Percentiles rank a stretch among this genome's conserved stretches.
phyloP scores from a whole-genome alignment of 371 early-diverging fungal genomes.

The Ecytonucleospora hepatopenaei region DNA sequence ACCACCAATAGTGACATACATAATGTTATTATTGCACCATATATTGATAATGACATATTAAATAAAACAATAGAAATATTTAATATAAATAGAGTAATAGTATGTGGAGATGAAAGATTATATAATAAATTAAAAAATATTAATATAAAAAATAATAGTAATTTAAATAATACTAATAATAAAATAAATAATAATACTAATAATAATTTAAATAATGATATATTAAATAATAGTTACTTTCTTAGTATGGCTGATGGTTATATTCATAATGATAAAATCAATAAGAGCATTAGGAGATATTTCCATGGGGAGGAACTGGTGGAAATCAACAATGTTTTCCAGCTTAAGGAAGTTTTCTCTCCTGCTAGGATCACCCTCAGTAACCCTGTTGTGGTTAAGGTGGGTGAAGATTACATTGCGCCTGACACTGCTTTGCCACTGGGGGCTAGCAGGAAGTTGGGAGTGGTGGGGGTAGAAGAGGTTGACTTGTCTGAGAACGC shows the following conservation, averaged over 20 bases:
- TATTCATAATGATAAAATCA: conserved; percentile 34
- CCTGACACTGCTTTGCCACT: conserved; percentile 55
- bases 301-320: conserved; percentile 54
- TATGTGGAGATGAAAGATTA: conserved; percentile 53
- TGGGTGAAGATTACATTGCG: conserved; percentile 54
- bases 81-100: conserved; percentile 36
- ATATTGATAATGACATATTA: conserved; percentile 17
- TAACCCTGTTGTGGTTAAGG: conserved; percentile 29
- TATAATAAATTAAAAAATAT: conserved; percentile 25
- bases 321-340: conserved; percentile 33
- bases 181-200: too few species aligned
- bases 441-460: conserved; percentile 47
- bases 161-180: too few species aligned
- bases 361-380: neutral
- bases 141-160: conserved; percentile 21
- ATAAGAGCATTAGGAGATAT: conserved; percentile 47
- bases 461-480: conserved; percentile 28
- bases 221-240: neutral
- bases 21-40: conserved; percentile 38
- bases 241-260: conserved; percentile 20
- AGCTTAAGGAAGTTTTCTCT: neutral
- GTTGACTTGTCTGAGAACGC: conserved; percentile 30
- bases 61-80: conserved; percentile 29
- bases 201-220: conserved; percentile 9
- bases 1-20: conserved; percentile 22